Percentiles rank a stretch among this genome's conserved stretches.
Evolutionary conservation across 257 asterid species (phyloP).

Genomic region (Jaltomata sinuosa): DNA sequence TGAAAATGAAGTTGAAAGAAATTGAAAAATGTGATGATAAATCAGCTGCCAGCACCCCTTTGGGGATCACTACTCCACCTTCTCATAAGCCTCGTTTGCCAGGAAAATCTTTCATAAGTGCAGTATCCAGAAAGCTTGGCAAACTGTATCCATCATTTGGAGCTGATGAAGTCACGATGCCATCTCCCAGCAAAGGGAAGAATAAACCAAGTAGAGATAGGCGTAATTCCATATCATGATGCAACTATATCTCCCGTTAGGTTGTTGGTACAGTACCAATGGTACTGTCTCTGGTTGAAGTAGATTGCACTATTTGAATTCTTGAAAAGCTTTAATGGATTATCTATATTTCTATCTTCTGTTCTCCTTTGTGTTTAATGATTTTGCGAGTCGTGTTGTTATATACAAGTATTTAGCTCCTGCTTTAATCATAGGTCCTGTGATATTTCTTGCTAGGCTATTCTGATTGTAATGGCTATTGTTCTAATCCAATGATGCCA

Average conservation of each 20-base stretch:
- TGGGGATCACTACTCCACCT: slow-evolving; percentile 10
- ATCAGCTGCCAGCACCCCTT: slow-evolving; percentile 25
- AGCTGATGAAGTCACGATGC: slow-evolving; percentile 24
- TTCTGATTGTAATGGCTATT: background rate
- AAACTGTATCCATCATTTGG: slow-evolving; percentile 23
- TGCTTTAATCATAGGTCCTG: background rate
- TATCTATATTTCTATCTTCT: background rate
- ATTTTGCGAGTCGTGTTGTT: background rate
- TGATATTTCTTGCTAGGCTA: background rate
- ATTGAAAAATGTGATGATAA: slow-evolving; percentile 29
- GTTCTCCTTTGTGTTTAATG: background rate
- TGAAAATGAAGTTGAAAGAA: slow-evolving; percentile 50
- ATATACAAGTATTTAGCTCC: background rate
- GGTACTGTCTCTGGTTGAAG: background rate
- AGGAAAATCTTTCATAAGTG: slow-evolving; percentile 52
- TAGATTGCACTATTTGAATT: background rate
- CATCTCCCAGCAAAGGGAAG: slow-evolving; percentile 19
- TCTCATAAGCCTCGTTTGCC: slow-evolving; percentile 55
- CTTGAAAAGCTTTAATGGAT: background rate
- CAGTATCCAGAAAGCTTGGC: slow-evolving; percentile 60
- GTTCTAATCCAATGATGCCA: background rate
- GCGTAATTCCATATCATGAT: slow-evolving; percentile 72
- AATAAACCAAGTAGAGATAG: slow-evolving; percentile 48
- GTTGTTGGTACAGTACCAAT: background rate
- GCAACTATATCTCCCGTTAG: slow-evolving; percentile 2